Conservation (phyloP, 2,329 filamentous ascomycete genomes). For the Cercospora sp. region DNA sequence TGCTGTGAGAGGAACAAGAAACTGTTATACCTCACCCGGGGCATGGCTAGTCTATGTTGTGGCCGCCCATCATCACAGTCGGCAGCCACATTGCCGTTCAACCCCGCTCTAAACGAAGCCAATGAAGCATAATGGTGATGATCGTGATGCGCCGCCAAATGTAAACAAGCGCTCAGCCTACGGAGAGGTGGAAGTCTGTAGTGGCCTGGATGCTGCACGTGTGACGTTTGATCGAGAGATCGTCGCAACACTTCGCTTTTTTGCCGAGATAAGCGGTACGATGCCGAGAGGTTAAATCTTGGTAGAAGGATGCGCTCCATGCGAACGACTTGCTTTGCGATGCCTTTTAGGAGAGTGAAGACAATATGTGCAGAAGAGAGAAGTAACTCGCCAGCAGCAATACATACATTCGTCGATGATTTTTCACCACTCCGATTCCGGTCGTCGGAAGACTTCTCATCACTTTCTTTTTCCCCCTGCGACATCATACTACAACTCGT, state of each 20-base stretch:
- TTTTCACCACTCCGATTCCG: neutral
- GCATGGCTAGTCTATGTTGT: slow-evolving; percentile 7
- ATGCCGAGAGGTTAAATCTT: neutral
- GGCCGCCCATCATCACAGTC: neutral
- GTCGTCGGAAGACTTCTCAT: neutral
- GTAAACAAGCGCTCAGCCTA: slow-evolving; percentile 1
- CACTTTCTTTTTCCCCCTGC: neutral
- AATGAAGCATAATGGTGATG: neutral
- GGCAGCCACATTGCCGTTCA: slow-evolving; percentile 5
- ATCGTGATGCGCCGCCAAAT: neutral
- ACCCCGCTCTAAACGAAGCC: slow-evolving; percentile 11
- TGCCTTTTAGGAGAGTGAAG: neutral
- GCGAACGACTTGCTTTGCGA: neutral
- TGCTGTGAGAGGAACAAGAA: neutral
- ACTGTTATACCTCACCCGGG: neutral
- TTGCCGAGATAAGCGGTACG: neutral
- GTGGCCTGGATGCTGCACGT: slow-evolving; percentile 11
- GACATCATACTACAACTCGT: slow-evolving; percentile 18
- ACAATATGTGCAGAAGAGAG: neutral
- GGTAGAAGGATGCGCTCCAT: neutral
- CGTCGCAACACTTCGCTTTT: neutral
- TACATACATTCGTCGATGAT: neutral
- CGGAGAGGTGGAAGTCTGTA: slow-evolving; percentile 10
- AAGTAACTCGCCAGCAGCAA: neutral
- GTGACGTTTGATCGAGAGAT: slow-evolving; percentile 6